These are phyloP conservation scores for Phialophora verrucosa DNA, from an alignment of 2,329 filamentous ascomycete species.

Conservation along the genomic window DNA sequence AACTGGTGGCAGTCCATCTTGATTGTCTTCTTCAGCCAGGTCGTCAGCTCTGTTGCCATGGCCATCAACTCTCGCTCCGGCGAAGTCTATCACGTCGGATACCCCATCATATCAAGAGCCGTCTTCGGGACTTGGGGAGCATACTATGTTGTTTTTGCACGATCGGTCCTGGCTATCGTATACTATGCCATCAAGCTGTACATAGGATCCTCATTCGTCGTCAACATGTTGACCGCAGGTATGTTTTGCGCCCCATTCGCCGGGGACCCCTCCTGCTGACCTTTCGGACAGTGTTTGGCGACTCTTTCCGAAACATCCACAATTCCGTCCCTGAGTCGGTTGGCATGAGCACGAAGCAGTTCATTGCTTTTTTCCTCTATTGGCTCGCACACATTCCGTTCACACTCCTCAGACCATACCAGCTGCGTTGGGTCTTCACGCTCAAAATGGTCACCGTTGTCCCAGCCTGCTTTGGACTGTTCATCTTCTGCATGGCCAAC, in stretches of 20 bases:
- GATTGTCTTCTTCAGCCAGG: constrained; percentile 52
- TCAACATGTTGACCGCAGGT: too few relatives aligned
- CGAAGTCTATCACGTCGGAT: constrained; percentile 52
- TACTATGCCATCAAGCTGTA: constrained; percentile 46
- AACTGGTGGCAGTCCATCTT: constrained; percentile 54
- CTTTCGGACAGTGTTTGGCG: constrained; percentile 43
- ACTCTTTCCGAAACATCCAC: constrained; percentile 43
- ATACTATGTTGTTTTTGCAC: constrained; percentile 52
- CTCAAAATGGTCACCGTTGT: constrained; percentile 52
- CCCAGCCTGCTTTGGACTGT: constrained; percentile 47
- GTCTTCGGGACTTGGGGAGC: constrained; percentile 52
- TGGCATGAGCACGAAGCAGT: constrained; percentile 45
- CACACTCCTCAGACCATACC: constrained; percentile 52
- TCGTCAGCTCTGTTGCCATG: constrained; percentile 52
- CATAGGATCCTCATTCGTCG: constrained; percentile 32
- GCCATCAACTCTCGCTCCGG: constrained; percentile 54
- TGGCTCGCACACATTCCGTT: constrained; percentile 49
- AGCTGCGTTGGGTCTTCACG: constrained; percentile 54
- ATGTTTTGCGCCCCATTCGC: too few relatives aligned
- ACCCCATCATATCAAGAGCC: constrained; percentile 47
- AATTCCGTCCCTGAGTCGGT: constrained; percentile 45
- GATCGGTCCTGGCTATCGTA: constrained; percentile 50
- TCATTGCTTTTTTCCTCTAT: constrained; percentile 49
- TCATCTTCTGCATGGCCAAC: constrained; percentile 47
- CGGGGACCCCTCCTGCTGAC: too few relatives aligned